Evolutionary conservation across 257 asterid genomes (phyloP).

Genomic region (Petrea volubilis): DNA sequence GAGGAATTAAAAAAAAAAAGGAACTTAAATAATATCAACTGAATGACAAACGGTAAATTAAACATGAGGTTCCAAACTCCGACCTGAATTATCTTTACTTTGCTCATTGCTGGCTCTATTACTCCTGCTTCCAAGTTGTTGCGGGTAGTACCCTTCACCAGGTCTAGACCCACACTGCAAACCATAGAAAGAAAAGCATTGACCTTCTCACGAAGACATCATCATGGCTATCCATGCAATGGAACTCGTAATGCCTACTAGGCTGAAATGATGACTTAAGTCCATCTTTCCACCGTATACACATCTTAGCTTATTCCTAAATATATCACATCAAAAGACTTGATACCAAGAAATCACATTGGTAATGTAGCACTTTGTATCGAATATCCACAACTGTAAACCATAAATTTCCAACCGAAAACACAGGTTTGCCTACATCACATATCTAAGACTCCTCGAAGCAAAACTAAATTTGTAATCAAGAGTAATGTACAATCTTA

Average conservation of each 20-base stretch:
- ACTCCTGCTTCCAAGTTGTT: constrained; percentile 95
- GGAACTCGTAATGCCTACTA: neutral
- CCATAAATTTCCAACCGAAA: neutral
- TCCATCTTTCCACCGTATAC: neutral
- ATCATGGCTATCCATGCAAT: neutral
- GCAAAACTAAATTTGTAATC: neutral
- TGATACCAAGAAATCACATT: neutral
- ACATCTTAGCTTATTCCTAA: neutral
- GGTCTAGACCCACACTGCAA: constrained; percentile 94
- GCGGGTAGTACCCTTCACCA: constrained; percentile 73
- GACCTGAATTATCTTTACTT: constrained; percentile 97
- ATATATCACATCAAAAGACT: neutral
- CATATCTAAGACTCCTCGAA: neutral
- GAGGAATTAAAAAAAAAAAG: neutral
- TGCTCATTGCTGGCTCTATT: constrained; percentile 98
- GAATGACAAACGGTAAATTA: neutral
- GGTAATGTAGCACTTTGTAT: neutral
- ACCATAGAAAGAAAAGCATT: neutral
- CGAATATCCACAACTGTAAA: neutral
- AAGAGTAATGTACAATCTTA: neutral
- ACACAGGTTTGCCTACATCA: neutral
- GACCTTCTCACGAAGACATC: neutral
- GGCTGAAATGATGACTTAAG: too few relatives aligned
- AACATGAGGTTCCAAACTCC: neutral
- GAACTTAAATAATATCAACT: neutral